phyloP scores from a whole-genome alignment of 148 eudicot genomes.

The Agrostemma githago region DNA sequence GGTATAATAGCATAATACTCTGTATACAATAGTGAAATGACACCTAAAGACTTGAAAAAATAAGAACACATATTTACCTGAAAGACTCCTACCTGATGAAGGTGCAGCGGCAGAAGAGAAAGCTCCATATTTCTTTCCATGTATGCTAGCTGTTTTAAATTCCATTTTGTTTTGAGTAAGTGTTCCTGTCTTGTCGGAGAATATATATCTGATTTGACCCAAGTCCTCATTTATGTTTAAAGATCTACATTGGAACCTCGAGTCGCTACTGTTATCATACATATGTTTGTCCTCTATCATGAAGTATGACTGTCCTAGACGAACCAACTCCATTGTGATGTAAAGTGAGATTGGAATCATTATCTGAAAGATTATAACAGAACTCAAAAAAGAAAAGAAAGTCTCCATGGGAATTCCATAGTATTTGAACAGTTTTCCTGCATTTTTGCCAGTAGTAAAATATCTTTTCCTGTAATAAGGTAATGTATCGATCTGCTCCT shows the following conservation, averaged over 20 bases:
- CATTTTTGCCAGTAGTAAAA: constrained; percentile 38
- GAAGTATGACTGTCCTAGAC: constrained; percentile 93
- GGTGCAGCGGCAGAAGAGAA: constrained; percentile 29
- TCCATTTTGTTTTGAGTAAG: constrained; percentile 97
- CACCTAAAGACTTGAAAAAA: not conserved
- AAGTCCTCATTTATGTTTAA: constrained; percentile 96
- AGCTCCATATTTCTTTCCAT: constrained; percentile 62
- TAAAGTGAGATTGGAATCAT: constrained; percentile 96
- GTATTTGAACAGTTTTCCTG: constrained; percentile 55
- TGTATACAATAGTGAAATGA: not conserved
- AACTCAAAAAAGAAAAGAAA: constrained; percentile 85
- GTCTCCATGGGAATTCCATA: constrained; percentile 90
- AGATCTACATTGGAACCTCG: constrained; percentile 96
- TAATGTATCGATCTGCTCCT: constrained; percentile 64
- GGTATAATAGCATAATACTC: too few relatives aligned
- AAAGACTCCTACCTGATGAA: constrained; percentile 26
- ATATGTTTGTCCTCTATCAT: constrained; percentile 87
- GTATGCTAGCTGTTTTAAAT: constrained; percentile 69
- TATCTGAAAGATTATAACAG: constrained; percentile 90
- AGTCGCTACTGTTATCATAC: constrained; percentile 54
- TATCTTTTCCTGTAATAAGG: constrained; percentile 81
- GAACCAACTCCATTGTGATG: constrained; percentile 94
- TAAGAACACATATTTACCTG: constrained; percentile 36
- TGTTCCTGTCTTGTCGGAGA: constrained; percentile 95
- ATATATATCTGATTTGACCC: constrained; percentile 89